Conservation (phyloP, 2,329 filamentous ascomycete genomes). For the Aureobasidium leucospermi region DNA sequence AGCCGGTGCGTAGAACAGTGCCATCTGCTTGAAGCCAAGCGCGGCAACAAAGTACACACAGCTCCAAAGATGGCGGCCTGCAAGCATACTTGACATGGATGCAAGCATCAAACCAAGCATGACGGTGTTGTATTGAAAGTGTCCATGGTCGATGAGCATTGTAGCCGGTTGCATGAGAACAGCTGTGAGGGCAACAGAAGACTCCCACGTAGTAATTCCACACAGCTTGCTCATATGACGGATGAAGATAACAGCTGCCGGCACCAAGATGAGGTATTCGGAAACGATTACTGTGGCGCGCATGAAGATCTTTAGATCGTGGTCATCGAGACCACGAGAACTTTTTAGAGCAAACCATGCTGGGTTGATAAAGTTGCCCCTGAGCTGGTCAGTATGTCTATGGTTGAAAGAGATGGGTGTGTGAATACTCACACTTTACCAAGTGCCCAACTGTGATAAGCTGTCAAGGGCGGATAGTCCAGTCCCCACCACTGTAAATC, state of each 20-base stretch:
- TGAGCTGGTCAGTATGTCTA: slow-evolving; percentile 26
- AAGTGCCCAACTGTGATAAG: slow-evolving; percentile 95
- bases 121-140: slow-evolving; percentile 97
- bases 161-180: slow-evolving; percentile 87
- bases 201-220: slow-evolving; percentile 72
- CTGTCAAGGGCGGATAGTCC: slow-evolving; percentile 94
- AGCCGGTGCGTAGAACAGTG: slow-evolving; percentile 88
- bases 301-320: slow-evolving; percentile 87
- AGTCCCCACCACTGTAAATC: slow-evolving; percentile 96
- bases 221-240: slow-evolving; percentile 71
- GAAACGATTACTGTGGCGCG: slow-evolving; percentile 82
- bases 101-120: slow-evolving; percentile 91
- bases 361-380: slow-evolving; percentile 67
- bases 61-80: slow-evolving; percentile 77
- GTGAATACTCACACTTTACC: slow-evolving; percentile 59
- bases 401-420: background rate
- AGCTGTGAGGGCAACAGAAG: slow-evolving; percentile 76
- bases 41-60: slow-evolving; percentile 90
- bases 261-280: slow-evolving; percentile 84
- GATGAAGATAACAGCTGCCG: slow-evolving; percentile 77
- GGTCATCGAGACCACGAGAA: slow-evolving; percentile 75
- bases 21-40: slow-evolving; percentile 99
- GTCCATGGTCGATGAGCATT: slow-evolving; percentile 89
- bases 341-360: slow-evolving; percentile 80
- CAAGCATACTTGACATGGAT: slow-evolving; percentile 80